These are phyloP conservation scores for Pseudogymnoascus sp. DNA, from an alignment of 2,329 filamentous ascomycete genomes.

Conservation along the genomic window DNA sequence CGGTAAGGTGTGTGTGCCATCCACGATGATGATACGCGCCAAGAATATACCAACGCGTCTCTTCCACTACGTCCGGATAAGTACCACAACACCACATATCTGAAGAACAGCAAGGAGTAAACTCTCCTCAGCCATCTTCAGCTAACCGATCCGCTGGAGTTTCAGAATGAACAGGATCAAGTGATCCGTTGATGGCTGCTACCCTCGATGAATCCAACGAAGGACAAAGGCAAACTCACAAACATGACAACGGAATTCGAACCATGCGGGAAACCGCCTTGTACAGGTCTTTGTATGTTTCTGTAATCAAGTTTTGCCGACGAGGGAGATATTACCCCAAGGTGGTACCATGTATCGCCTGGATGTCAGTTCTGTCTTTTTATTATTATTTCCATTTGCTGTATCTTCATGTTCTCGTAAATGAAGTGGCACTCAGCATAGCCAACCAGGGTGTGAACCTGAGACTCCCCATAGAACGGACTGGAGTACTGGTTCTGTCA, in stretches of 20 bases:
- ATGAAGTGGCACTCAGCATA: background rate
- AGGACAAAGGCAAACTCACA: background rate
- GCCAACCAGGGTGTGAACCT: background rate
- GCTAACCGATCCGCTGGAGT: background rate
- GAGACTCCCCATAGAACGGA: background rate
- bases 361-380: background rate
- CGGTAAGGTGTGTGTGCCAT: background rate
- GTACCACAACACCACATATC: background rate
- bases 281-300: background rate
- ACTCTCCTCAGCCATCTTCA: background rate
- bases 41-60: background rate
- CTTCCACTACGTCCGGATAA: background rate
- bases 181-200: background rate
- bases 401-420: background rate
- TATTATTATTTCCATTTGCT: background rate
- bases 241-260: background rate
- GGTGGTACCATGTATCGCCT: background rate
- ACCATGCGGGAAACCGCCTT: background rate
- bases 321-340: background rate
- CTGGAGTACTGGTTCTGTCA: background rate
- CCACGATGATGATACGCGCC: background rate
- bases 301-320: background rate
- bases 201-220: background rate
- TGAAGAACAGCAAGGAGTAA: background rate
- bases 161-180: no score